A percentile compares a stretch with the other conserved stretches of the same genome.
Evolutionary conservation across 176 grass and related monocot species (phyloP).

Genomic region (Dactylis glomerata): DNA sequence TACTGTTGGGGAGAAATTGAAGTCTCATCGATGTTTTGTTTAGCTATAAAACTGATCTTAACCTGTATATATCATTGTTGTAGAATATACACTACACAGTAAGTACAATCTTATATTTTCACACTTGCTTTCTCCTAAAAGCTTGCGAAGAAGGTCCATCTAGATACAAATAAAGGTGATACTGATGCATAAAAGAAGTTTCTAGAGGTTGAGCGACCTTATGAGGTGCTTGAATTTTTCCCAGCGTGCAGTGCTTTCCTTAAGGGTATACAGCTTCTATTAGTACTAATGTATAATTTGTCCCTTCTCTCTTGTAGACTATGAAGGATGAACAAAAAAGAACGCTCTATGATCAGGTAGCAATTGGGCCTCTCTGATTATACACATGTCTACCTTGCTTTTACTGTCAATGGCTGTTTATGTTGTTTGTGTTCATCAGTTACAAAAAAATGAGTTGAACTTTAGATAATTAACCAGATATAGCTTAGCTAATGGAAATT

Average conservation of each 20-base stretch:
- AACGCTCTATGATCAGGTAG: constrained; percentile 89
- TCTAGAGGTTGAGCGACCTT: constrained; percentile 93
- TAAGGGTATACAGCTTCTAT: neutral
- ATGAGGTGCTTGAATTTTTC: constrained; percentile 58
- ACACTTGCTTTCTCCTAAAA: constrained; percentile 27
- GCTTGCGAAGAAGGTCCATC: constrained; percentile 98
- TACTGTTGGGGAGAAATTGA: neutral
- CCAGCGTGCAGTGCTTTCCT: neutral
- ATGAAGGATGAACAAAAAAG: constrained; percentile 93
- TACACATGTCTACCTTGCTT: neutral
- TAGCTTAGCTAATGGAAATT: constrained; percentile 1
- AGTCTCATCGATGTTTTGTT: neutral
- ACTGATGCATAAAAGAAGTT: constrained; percentile 88
- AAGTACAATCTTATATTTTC: neutral
- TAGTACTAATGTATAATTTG: neutral
- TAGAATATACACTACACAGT: neutral
- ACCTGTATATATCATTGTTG: neutral
- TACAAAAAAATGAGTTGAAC: neutral
- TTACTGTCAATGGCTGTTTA: neutral
- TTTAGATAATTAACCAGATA: neutral
- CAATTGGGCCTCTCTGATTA: neutral
- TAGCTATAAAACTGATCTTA: neutral
- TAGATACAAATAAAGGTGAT: constrained; percentile 94
- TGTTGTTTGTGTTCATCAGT: neutral
- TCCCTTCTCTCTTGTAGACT: constrained; percentile 47